phyloP scores from a whole-genome alignment of 75 land plant species.

The Larix kaempferi region DNA sequence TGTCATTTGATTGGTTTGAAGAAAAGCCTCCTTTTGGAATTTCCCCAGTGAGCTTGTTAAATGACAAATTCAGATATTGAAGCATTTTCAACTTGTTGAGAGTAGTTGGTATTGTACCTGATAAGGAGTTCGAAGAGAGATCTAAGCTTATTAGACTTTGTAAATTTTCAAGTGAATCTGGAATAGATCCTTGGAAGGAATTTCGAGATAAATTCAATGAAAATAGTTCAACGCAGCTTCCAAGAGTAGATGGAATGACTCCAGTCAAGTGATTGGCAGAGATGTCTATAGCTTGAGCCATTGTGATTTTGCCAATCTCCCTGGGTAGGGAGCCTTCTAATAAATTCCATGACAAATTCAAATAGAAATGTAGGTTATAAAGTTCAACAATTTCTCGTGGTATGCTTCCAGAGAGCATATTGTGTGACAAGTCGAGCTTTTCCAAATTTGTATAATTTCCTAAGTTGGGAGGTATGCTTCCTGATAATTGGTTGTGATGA shows the following conservation, averaged over 20 bases:
- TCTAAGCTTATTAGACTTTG: slow-evolving; percentile 1
- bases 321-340: slow-evolving; percentile 11
- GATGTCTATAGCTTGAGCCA: slow-evolving; percentile 6
- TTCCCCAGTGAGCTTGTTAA: slow-evolving; percentile 24
- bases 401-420: slow-evolving; percentile 7
- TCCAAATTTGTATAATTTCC: slow-evolving; percentile 4
- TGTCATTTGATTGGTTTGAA: slow-evolving; percentile 8
- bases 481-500: slow-evolving; percentile 16
- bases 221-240: slow-evolving; percentile 4
- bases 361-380: not conserved
- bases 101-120: slow-evolving; percentile 15
- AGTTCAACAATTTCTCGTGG: slow-evolving; percentile 14
- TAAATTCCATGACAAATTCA: not conserved
- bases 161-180: slow-evolving; percentile 9
- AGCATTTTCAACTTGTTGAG: slow-evolving; percentile 8
- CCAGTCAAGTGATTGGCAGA: slow-evolving; percentile 13
- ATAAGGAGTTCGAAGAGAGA: slow-evolving; percentile 11
- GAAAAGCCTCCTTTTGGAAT: slow-evolving; percentile 14
- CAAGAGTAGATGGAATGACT: slow-evolving; percentile 21
- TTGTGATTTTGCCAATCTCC: slow-evolving; percentile 7
- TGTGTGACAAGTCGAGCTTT: slow-evolving; percentile 4
- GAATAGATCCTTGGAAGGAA: slow-evolving; percentile 16
- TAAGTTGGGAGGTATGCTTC: slow-evolving; percentile 15
- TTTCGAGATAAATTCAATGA: slow-evolving; percentile 25
- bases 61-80: slow-evolving; percentile 27